Evolutionary conservation across 805 yeast species (phyloP).

Genomic region (Metschnikowia lochheadii): DNA sequence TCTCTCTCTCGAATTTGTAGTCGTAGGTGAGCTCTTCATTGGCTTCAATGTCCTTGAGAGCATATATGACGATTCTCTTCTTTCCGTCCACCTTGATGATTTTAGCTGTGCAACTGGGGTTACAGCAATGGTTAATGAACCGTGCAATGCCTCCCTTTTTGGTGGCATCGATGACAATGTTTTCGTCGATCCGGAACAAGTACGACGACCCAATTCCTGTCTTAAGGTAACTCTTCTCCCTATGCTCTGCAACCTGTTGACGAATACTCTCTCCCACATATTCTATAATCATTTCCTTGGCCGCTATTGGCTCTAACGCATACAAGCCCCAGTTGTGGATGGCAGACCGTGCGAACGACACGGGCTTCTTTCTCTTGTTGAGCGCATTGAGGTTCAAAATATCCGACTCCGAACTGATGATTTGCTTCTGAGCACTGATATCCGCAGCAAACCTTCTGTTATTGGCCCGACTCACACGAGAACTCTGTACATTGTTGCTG

Average conservation of each 20-base stretch:
- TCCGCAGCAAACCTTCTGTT: constrained; percentile 88
- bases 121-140: constrained; percentile 95
- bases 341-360: constrained; percentile 93
- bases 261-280: constrained; percentile 94
- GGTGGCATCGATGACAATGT: constrained; percentile 94
- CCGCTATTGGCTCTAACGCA: constrained; percentile 93
- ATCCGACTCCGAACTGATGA: constrained; percentile 78
- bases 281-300: constrained; percentile 95
- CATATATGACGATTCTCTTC: constrained; percentile 91
- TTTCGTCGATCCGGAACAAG: constrained; percentile 86
- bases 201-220: constrained; percentile 96
- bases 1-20: constrained; percentile 90
- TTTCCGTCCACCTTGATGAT: constrained; percentile 92
- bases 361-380: constrained; percentile 87
- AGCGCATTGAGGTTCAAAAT: constrained; percentile 79
- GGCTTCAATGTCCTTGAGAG: constrained; percentile 79
- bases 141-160: constrained; percentile 96
- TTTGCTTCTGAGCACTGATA: constrained; percentile 72
- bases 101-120: constrained; percentile 96
- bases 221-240: constrained; percentile 79
- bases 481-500: constrained; percentile 50
- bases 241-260: constrained; percentile 88
- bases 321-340: constrained; percentile 98
- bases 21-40: constrained; percentile 94
- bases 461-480: constrained; percentile 81